Evolutionary conservation across 306 rosid species (phyloP), one percentile per base, ranked within the genome.

Genomic region (Inga leiocalycina): DNA sequence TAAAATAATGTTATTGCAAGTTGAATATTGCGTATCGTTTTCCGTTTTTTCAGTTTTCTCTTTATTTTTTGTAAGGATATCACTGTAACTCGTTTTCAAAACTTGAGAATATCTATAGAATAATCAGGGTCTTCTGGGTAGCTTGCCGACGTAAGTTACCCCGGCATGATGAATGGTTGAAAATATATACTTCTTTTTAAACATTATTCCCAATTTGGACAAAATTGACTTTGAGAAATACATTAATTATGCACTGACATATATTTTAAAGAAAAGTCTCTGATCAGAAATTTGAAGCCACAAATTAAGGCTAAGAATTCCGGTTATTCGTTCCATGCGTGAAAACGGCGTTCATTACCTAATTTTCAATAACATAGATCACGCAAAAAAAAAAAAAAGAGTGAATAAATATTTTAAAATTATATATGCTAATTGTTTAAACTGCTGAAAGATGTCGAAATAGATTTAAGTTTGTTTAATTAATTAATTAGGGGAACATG

Each of bases 101-200:
- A 62, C 4, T 34, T 75, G 10, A 27, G 49, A 82, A 69, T 66
- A 73, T 78, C 8, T 68, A 51, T 74, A 59, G 79, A 86, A 79
- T 84, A 87, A 78, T 78, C 24, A 51, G 71, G 62, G 77, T 87
- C 77, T 82, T 57, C 39, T 48, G 78, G 65, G 74, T 54, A 52
- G 71, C 84, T 79, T 79, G 74, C 90, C 65, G 20, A 70, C 80
- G 80, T 75, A 87, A 84, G 84, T 87, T 87, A 81, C 52, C 70
- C 78, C 45, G 13, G 11, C 52, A 37, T 56, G 74, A 65, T 72
- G 77, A 77, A 80, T 66, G 71, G 73, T 75, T 82, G 81, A 81
- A 82, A 83, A 66, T 54, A 54, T 57, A 57, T 52, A 52, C 15
- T 66, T 54, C 43, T 72, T 13, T 72, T 66, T 27, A 46, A 75